Percentiles rank a stretch among this genome's conserved stretches.
Conservation (phyloP, 495 filamentous ascomycete species). For the Bacidia rubella region DNA sequence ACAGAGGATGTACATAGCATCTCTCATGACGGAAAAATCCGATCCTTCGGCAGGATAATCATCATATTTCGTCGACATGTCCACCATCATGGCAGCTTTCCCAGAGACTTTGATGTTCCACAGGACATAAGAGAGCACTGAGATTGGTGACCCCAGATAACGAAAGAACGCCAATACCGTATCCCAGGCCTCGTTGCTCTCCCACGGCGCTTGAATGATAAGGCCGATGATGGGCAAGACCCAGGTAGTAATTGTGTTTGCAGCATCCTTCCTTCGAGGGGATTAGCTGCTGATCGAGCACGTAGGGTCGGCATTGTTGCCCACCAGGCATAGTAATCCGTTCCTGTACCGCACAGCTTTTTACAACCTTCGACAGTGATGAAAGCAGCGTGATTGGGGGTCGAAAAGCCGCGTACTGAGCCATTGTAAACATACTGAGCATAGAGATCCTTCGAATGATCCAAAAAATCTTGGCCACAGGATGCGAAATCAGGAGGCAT, state of each 20-base stretch:
- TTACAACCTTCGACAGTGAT: constrained; percentile 21
- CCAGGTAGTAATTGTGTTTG: constrained; percentile 33
- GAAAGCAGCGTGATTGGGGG: neutral
- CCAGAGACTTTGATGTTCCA: constrained; percentile 38
- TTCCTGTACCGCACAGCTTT: constrained; percentile 22
- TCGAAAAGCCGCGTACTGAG: neutral
- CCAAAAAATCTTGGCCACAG: constrained; percentile 9
- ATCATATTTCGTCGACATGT: constrained; percentile 30
- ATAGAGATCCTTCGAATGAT: constrained; percentile 3
- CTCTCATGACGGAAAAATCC: constrained; percentile 29
- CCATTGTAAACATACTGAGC: constrained; percentile 13
- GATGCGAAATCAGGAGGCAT: constrained; percentile 11
- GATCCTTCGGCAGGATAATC: constrained; percentile 21
- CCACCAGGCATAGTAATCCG: constrained; percentile 15
- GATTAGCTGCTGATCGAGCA: neutral
- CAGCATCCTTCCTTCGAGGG: constrained; percentile 24
- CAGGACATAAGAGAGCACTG: constrained; percentile 28
- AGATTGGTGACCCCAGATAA: constrained; percentile 30
- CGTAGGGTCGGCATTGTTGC: too few relatives aligned
- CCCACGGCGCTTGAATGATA: constrained; percentile 33
- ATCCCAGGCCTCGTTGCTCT: constrained; percentile 29
- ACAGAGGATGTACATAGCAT: constrained; percentile 33
- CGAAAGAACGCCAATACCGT: constrained; percentile 25
- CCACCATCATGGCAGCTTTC: constrained; percentile 32
- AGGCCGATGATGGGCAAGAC: constrained; percentile 31